Percentiles rank a stretch among this genome's conserved stretches.
Conservation (phyloP, 2,329 filamentous ascomycete species). For the Chaetomium strumarium region DNA sequence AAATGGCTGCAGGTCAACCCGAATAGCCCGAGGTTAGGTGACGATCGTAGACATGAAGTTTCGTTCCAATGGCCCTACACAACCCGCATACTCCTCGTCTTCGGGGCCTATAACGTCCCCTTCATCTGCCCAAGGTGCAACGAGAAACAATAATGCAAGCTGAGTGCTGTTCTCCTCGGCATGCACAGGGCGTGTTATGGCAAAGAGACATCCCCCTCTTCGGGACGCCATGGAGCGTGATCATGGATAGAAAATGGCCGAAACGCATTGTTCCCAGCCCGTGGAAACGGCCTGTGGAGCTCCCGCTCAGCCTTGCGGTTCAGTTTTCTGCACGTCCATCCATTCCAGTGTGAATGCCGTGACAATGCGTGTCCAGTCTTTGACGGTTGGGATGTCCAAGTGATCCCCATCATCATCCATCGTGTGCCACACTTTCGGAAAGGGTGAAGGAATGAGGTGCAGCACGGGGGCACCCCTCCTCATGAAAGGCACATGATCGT, state of each 20-base stretch:
- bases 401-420: slow-evolving; percentile 79
- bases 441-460: slow-evolving; percentile 80
- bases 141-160: not conserved
- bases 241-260: not conserved
- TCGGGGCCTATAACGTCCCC: no score
- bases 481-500: slow-evolving; percentile 93
- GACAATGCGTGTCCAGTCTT: slow-evolving; percentile 83
- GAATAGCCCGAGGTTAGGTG: no score
- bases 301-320: slow-evolving; percentile 4
- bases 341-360: slow-evolving; percentile 85
- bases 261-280: not conserved
- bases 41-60: no score
- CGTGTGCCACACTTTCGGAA: slow-evolving; percentile 82
- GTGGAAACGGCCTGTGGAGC: not conserved
- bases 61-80: no score
- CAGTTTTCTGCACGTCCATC: slow-evolving; percentile 61
- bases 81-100: no score
- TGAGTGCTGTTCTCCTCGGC: slow-evolving; percentile 8
- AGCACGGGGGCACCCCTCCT: slow-evolving; percentile 79
- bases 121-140: no score
- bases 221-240: not conserved
- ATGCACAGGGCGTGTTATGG: no score
- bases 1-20: no score
- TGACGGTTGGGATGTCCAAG: slow-evolving; percentile 70
- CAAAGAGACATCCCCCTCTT: no score